Evolutionary conservation across 192 early-diverging fungal species (phyloP).

Genomic region (Backusella circina): DNA sequence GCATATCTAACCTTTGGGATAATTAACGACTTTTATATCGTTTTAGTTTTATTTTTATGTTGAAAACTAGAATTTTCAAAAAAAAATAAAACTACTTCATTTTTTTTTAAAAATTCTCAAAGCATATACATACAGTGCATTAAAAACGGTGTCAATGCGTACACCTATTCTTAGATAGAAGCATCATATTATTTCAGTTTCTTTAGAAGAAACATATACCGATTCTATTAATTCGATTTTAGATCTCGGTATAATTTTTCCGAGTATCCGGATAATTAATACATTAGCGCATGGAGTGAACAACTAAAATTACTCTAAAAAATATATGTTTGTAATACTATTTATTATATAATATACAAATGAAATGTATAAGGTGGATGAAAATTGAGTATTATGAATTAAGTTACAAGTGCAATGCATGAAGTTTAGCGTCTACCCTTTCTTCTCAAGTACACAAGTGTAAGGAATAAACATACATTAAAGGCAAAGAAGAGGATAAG

Average conservation of each 20-base stretch:
- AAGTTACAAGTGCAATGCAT: neutral
- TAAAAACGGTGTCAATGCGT: neutral
- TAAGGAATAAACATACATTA: slow-evolving; percentile 48
- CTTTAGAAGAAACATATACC: neutral
- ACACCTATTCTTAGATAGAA: neutral
- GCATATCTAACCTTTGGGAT: no score
- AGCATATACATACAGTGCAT: no score
- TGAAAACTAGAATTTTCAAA: neutral
- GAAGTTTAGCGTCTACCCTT: slow-evolving; percentile 18
- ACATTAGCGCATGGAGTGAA: neutral
- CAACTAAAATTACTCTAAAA: neutral
- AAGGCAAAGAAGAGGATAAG: slow-evolving; percentile 57
- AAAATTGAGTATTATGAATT: neutral
- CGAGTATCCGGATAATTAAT: neutral
- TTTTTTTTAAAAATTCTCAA: no score
- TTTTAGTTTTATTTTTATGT: neutral
- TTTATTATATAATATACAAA: neutral
- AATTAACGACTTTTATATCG: no score
- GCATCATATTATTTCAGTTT: neutral
- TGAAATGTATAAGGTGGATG: neutral
- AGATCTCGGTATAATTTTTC: neutral
- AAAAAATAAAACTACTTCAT: no score
- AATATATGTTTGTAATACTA: neutral
- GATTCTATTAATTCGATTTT: neutral
- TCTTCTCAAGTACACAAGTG: slow-evolving; percentile 38